Evolutionary conservation across 2,329 filamentous ascomycete species (phyloP).

Genomic region (Sporothrix brasiliensis): DNA sequence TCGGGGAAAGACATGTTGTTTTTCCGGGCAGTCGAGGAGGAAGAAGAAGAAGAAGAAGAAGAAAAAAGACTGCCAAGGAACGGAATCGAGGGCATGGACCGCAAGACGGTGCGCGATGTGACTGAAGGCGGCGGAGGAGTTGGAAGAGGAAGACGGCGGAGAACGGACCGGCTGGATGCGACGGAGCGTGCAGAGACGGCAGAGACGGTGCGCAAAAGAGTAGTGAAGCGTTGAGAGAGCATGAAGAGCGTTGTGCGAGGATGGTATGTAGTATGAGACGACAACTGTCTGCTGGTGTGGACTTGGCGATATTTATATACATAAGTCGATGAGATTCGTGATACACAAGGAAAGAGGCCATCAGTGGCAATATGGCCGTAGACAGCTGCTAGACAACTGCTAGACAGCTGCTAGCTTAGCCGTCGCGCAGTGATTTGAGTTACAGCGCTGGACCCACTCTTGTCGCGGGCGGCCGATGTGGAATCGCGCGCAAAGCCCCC

Average conservation of each 20-base stretch:
- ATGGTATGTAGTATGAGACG: neutral
- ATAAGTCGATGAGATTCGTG: neutral
- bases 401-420: neutral
- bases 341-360: neutral
- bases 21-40: conserved; percentile 58
- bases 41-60: conserved; percentile 66
- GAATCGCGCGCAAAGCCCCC: conserved; percentile 23
- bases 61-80: conserved; percentile 63
- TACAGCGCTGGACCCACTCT: conserved; percentile 16
- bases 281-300: neutral
- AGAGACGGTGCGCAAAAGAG: conserved; percentile 45
- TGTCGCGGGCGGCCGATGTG: conserved; percentile 12
- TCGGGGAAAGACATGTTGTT: conserved; percentile 71
- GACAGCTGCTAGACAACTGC: neutral
- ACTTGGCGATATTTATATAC: conserved; percentile 22
- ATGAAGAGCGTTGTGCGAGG: conserved; percentile 43
- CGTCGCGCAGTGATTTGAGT: conserved; percentile 16
- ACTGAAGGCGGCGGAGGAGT: conserved; percentile 47
- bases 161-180: conserved; percentile 46
- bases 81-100: conserved; percentile 75
- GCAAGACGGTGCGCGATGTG: conserved; percentile 38
- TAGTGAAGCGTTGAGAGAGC: conserved; percentile 55
- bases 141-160: conserved; percentile 50
- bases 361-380: conserved; percentile 24
- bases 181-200: conserved; percentile 53